These are phyloP conservation scores for Entomophthora muscae DNA, from an alignment of 371 early-diverging fungal species.

Conservation along the genomic window DNA sequence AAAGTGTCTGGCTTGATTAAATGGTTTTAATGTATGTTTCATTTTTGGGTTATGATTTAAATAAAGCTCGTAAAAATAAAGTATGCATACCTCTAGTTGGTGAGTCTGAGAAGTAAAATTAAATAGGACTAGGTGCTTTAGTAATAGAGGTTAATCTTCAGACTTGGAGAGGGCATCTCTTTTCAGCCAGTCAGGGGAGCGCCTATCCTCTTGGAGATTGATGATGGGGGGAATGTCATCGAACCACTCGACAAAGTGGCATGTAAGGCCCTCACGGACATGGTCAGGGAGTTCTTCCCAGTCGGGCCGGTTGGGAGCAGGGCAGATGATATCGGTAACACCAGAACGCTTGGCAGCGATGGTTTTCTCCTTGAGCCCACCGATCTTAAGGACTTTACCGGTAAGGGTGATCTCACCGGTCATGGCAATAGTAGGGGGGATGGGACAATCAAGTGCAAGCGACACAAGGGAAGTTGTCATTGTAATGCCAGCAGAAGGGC, in stretches of 20 bases:
- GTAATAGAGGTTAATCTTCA: no score
- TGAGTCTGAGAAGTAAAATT: no score
- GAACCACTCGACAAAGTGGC: constrained; percentile 70
- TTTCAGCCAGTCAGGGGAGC: constrained; percentile 1
- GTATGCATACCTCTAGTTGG: no score
- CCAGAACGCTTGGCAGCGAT: constrained; percentile 94
- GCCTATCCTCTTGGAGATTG: background rate
- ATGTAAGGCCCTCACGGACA: constrained; percentile 74
- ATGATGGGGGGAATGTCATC: constrained; percentile 22
- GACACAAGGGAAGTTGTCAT: constrained; percentile 89
- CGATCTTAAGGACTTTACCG: constrained; percentile 91
- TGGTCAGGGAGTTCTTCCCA: constrained; percentile 90
- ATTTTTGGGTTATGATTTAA: no score
- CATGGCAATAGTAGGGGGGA: constrained; percentile 77
- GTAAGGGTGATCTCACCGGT: constrained; percentile 95
- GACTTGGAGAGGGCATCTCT: constrained; percentile 37
- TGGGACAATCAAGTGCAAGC: constrained; percentile 58
- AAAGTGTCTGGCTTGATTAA: no score
- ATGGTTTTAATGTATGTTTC: no score
- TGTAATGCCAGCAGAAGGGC: constrained; percentile 90
- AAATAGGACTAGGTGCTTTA: no score
- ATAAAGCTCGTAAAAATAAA: no score
- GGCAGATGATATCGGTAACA: constrained; percentile 74
- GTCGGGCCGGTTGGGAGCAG: constrained; percentile 71
- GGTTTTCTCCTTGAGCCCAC: constrained; percentile 92